Conservation (phyloP, 2,329 filamentous ascomycete species). For the Exserohilum rostratum region DNA sequence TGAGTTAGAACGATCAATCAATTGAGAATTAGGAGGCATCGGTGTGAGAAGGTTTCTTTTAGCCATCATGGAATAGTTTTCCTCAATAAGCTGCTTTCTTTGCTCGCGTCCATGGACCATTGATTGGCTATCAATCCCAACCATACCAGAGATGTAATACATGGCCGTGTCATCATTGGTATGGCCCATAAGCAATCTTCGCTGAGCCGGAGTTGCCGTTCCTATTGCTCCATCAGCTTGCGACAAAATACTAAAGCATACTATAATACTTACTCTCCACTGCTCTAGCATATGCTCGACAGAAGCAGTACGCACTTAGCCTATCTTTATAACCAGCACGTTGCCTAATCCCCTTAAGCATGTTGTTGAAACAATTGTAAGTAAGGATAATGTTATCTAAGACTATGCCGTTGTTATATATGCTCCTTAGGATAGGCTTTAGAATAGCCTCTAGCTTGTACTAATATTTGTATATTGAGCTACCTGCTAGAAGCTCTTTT, state of each 20-base stretch:
- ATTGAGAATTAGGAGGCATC: constrained; percentile 4
- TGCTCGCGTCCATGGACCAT: neutral
- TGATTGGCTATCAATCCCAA: neutral
- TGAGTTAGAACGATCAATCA: neutral
- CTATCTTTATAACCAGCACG: constrained; percentile 7
- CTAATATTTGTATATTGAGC: no score
- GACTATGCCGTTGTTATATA: neutral
- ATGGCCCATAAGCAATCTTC: neutral
- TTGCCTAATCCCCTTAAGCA: constrained; percentile 1
- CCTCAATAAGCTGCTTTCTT: neutral
- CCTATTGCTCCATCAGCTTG: neutral
- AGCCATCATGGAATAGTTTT: constrained; percentile 5
- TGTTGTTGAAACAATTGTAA: constrained; percentile 7
- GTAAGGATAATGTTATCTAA: neutral
- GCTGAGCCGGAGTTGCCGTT: neutral
- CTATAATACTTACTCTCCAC: constrained; percentile 2
- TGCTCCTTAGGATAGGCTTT: neutral
- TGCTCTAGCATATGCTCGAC: constrained; percentile 1
- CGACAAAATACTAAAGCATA: neutral
- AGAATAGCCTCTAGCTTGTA: neutral
- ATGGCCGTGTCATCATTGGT: neutral
- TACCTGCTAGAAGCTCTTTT: no score
- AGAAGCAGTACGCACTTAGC: constrained; percentile 11
- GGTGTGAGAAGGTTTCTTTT: constrained; percentile 4
- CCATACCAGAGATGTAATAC: constrained; percentile 1